These are phyloP conservation scores for Cicer yamashitae DNA, from an alignment of 306 rosid genomes.

Conservation along the genomic window DNA sequence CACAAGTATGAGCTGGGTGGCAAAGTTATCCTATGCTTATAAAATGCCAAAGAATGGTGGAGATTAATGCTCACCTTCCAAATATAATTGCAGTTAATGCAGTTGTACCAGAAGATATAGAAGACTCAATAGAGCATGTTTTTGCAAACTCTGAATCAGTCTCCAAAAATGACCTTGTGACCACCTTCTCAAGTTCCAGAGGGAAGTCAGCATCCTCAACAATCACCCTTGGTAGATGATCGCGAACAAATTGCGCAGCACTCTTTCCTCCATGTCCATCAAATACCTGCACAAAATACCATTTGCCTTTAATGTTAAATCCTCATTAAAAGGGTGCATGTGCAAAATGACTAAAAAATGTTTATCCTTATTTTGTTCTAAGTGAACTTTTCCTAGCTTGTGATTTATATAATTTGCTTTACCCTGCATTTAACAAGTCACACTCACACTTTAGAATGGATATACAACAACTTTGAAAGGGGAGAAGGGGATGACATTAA, in stretches of 20 bases:
- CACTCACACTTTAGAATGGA: slow-evolving; percentile 1
- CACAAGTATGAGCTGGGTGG: background rate
- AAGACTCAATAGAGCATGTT: slow-evolving; percentile 62
- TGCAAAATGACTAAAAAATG: background rate
- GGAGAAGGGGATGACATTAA: too few relatives aligned
- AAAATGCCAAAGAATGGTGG: slow-evolving; percentile 1
- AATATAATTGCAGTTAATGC: slow-evolving; percentile 92
- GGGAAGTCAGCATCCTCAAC: slow-evolving; percentile 92
- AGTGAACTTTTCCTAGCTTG: background rate
- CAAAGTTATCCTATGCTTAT: background rate
- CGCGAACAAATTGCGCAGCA: slow-evolving; percentile 89
- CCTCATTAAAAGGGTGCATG: background rate
- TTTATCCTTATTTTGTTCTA: background rate
- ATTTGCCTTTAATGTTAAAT: slow-evolving; percentile 33
- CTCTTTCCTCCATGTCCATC: slow-evolving; percentile 95
- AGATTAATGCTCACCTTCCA: slow-evolving; percentile 65
- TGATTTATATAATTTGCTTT: background rate
- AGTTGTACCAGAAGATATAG: slow-evolving; percentile 90
- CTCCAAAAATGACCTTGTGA: slow-evolving; percentile 76
- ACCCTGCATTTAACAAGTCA: background rate
- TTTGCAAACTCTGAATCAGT: slow-evolving; percentile 85
- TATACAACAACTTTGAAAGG: background rate
- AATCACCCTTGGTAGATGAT: slow-evolving; percentile 81
- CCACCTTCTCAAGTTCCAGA: slow-evolving; percentile 86
- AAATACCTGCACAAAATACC: slow-evolving; percentile 68